phyloP scores from a whole-genome alignment of 75 land plant species.

The Picea glauca region DNA sequence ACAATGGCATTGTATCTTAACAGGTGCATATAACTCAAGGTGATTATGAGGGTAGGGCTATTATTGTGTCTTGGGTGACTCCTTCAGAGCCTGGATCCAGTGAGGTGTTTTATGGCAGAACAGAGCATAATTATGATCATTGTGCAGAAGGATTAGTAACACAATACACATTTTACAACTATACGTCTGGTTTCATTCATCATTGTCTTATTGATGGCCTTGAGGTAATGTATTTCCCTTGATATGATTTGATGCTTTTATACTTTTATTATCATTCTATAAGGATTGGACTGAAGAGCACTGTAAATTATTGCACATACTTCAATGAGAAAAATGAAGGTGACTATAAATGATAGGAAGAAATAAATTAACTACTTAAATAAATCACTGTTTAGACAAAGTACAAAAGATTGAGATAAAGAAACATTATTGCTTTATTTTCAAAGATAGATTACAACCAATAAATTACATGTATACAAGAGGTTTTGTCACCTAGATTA shows the following conservation, averaged over 20 bases:
- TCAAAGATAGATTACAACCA: no score
- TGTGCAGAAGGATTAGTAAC: slow-evolving; percentile 27
- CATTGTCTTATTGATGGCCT: slow-evolving; percentile 38
- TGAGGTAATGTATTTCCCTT: slow-evolving; percentile 12
- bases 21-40: slow-evolving; percentile 96
- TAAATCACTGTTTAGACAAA: background rate
- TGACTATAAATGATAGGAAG: background rate
- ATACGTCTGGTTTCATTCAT: slow-evolving; percentile 67
- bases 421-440: no score
- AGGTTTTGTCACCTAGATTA: no score
- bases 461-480: no score
- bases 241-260: background rate
- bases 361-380: background rate
- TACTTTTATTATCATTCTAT: background rate
- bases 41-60: slow-evolving; percentile 78
- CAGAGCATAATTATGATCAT: slow-evolving; percentile 26
- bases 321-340: background rate
- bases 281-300: background rate
- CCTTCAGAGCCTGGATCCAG: slow-evolving; percentile 42
- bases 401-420: background rate
- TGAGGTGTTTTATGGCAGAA: slow-evolving; percentile 60
- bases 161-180: slow-evolving; percentile 50
- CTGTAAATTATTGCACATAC: background rate
- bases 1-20: no score
- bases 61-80: slow-evolving; percentile 88